phyloP scores from a whole-genome alignment of 441 rosid species.

The Populus hybrid region DNA sequence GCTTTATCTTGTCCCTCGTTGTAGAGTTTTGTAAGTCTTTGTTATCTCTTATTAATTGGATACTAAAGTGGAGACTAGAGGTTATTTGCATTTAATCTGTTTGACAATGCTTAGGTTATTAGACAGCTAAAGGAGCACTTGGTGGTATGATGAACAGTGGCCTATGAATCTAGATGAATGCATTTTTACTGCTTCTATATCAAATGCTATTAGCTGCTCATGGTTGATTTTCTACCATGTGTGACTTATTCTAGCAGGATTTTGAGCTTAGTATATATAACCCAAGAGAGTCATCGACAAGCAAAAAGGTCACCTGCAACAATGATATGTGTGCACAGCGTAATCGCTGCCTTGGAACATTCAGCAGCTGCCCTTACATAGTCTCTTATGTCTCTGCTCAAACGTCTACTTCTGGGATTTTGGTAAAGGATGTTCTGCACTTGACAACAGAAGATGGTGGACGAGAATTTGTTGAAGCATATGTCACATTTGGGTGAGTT shows the following conservation, averaged over 20 bases:
- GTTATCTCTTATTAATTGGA: background rate
- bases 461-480: slow-evolving; percentile 49
- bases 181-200: background rate
- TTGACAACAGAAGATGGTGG: slow-evolving; percentile 47
- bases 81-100: background rate
- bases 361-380: slow-evolving; percentile 61
- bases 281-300: slow-evolving; percentile 62
- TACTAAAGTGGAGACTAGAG: background rate
- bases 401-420: slow-evolving; percentile 79
- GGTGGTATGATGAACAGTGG: background rate
- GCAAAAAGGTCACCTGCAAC: slow-evolving; percentile 73
- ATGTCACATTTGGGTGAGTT: slow-evolving; percentile 74
- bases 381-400: slow-evolving; percentile 82
- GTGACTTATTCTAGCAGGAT: slow-evolving; percentile 40
- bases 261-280: slow-evolving; percentile 69
- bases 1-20: background rate
- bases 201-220: background rate
- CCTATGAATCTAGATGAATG: background rate
- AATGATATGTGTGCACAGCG: slow-evolving; percentile 59
- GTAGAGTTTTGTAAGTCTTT: background rate
- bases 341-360: slow-evolving; percentile 26
- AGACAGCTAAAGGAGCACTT: background rate
- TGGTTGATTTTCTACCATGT: slow-evolving; percentile 8
- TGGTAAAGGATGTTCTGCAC: slow-evolving; percentile 82
- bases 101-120: background rate